A percentile compares a stretch with the other conserved stretches of the same genome.
Conservation (phyloP, 2,329 filamentous ascomycete genomes). For the Ophiostoma perfectum region DNA sequence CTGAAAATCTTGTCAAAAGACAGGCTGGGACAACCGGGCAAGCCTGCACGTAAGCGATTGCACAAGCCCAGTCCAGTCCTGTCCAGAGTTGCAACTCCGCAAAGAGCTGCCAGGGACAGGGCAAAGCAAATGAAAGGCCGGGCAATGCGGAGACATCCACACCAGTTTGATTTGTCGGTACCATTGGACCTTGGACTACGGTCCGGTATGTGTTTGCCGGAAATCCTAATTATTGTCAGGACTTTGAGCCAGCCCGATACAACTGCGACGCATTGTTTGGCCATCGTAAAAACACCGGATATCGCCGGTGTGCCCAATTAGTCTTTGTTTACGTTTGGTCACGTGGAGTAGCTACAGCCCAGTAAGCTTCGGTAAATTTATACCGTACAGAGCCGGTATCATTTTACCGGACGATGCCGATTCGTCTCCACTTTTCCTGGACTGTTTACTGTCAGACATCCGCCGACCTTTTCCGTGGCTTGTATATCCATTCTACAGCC, state of each 20-base stretch:
- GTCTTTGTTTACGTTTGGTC: not conserved
- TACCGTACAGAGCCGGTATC: not conserved
- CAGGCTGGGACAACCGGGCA: not conserved
- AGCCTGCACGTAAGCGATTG: not conserved
- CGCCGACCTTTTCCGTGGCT: not conserved
- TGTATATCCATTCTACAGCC: not conserved
- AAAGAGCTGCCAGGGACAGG: not conserved
- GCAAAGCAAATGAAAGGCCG: not conserved
- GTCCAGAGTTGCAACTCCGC: not conserved
- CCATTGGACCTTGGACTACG: not conserved
- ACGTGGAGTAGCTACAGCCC: not conserved
- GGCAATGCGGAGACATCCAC: not conserved
- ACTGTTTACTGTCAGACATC: not conserved
- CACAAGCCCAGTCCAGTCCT: not conserved
- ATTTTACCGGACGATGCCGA: not conserved
- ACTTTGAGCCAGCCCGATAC: not conserved
- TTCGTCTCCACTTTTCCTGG: not conserved
- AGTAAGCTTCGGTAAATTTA: too few relatives aligned
- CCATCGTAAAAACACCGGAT: not conserved
- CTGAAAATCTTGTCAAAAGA: not conserved
- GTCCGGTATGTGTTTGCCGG: not conserved
- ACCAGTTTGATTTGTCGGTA: not conserved
- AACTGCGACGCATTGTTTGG: not conserved
- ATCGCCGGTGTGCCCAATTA: not conserved
- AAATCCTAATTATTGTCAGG: not conserved